Evolutionary conservation across 2,329 filamentous ascomycete genomes (phyloP), one percentile per base, ranked within the genome.

Genomic region (Trichoderma sp.): DNA sequence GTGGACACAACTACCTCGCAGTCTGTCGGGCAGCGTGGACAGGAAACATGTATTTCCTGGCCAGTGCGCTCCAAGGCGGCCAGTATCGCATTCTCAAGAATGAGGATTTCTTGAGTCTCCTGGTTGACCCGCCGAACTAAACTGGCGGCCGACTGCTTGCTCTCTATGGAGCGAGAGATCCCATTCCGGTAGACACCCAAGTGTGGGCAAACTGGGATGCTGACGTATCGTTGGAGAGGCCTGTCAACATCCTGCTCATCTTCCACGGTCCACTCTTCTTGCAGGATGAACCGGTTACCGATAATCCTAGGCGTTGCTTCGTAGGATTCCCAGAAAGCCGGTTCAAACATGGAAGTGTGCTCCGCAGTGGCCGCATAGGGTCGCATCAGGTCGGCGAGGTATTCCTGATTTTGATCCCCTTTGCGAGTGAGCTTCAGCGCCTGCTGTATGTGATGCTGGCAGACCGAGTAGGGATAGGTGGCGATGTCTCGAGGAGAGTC

Each of bases 21-120:
- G 29, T 58, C 54, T 9, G 54, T 58, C 35, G 34, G 34, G 54
- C 54, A 58, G 13, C 54, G 54, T 17, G 29, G 34, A 39, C 54
- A 58, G 22, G 34, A 58, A 27, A 17, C 19, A 15, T 10, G 39
- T 9, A 27, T 39, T 13, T 22, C 4, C 17, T 32, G 25, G 12
- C 48, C 34, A 1, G 35, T 4, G 13, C 4, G n/a, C 37, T 2
- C n/a, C 0, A 39, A 10, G 3, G 54, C 54, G 7, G 13, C n/a
- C 17, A 10, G 19, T 15, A 58, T 39, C 34, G 12, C 8, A 8
- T 42, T 8, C 15, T 58, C 56, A 13, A 58, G 22, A 15, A n/a
- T 1, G 13, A 25, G 19, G 15, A 42, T 39, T 15, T 4, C 35
- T 32, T 10, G 17, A 22, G 17, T 17, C 15, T 6, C 15, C 8